A percentile compares a stretch with the other conserved stretches of the same genome.
Conservation (phyloP, 1,284 basidiomycete species). For the Chalciporus sp. region DNA sequence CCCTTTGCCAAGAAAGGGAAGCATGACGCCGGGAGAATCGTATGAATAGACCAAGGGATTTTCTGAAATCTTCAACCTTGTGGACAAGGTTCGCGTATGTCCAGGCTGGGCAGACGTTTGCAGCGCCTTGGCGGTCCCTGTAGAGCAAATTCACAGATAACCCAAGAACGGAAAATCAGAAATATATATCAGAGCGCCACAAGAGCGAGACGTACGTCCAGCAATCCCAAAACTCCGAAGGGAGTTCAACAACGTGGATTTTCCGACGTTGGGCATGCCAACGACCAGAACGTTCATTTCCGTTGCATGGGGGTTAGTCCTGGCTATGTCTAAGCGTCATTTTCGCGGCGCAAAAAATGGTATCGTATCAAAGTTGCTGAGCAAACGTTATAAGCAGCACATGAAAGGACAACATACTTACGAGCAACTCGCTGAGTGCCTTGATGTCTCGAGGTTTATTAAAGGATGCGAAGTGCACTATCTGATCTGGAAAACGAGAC, state of each 20-base stretch:
- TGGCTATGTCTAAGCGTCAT: constrained; percentile 60
- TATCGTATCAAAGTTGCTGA: neutral
- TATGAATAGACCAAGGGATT: constrained; percentile 90
- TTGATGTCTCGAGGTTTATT: constrained; percentile 66
- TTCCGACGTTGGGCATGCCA: constrained; percentile 99
- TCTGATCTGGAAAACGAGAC: constrained; percentile 66
- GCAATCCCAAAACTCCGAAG: constrained; percentile 87
- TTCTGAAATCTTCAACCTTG: constrained; percentile 77
- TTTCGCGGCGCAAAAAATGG: constrained; percentile 2
- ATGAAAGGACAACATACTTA: constrained; percentile 57
- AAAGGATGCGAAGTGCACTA: constrained; percentile 70
- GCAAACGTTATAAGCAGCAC: neutral
- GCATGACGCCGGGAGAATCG: constrained; percentile 97
- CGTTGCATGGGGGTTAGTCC: constrained; percentile 62
- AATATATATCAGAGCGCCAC: neutral
- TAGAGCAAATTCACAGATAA: neutral
- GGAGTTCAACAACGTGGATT: constrained; percentile 91
- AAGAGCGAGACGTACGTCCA: constrained; percentile 62
- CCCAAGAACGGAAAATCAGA: constrained; percentile 1
- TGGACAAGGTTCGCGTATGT: constrained; percentile 83
- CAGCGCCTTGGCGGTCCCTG: constrained; percentile 81
- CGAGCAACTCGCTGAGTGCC: constrained; percentile 62
- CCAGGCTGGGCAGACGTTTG: constrained; percentile 90
- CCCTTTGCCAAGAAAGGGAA: constrained; percentile 91
- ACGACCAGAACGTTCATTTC: constrained; percentile 88